A percentile compares a stretch with the other conserved stretches of the same genome.
Conservation (phyloP, 768 basidiomycete genomes). For the Suillus weaverae region DNA sequence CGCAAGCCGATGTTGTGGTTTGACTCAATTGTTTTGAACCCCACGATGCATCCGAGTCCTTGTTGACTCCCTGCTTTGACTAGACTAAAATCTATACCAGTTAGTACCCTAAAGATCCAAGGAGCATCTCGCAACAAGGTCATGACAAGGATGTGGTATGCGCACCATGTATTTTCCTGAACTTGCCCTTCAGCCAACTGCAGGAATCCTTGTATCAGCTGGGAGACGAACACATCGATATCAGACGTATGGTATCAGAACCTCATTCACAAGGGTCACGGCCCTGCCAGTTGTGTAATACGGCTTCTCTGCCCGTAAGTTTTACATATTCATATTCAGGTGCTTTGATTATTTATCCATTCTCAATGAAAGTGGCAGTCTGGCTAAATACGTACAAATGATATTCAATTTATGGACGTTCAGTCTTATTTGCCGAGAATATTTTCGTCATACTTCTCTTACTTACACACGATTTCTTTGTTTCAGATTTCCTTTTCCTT, state of each 20-base stretch:
- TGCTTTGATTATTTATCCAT: conserved; percentile 31
- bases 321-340: neutral
- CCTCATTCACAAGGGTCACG: conserved; percentile 18
- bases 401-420: conserved; percentile 29
- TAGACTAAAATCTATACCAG: neutral
- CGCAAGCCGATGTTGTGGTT: conserved; percentile 2
- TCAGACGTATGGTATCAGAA: conserved; percentile 9
- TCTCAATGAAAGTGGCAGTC: conserved; percentile 33
- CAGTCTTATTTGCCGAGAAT: conserved; percentile 40
- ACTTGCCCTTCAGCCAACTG: neutral
- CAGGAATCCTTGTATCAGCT: neutral
- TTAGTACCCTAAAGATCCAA: conserved; percentile 5
- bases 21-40: neutral
- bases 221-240: conserved; percentile 8
- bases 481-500: neutral
- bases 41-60: neutral
- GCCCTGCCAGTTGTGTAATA: conserved; percentile 29
- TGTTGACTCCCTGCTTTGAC: neutral
- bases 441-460: conserved; percentile 33
- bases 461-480: neutral
- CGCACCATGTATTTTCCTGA: neutral
- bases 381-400: conserved; percentile 46
- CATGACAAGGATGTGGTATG: neutral
- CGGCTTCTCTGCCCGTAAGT: conserved; percentile 23
- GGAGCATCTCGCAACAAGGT: neutral